A percentile compares a stretch with the other conserved stretches of the same genome.
These are phyloP conservation scores for Ceratobasidium sp. DNA, from an alignment of 1,284 basidiomycete species.

Conservation along the genomic window DNA sequence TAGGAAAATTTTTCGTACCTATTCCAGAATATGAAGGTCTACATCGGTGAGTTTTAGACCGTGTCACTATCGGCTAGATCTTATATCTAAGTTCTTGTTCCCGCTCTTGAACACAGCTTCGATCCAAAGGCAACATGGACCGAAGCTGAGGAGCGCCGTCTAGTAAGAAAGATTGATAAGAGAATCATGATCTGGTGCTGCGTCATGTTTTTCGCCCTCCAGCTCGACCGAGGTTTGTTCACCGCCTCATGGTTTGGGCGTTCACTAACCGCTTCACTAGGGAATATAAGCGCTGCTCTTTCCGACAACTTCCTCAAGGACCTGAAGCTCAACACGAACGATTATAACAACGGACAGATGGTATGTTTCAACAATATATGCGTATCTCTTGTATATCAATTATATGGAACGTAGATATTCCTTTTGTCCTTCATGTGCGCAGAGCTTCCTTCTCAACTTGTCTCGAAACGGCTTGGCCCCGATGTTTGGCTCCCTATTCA, in stretches of 20 bases:
- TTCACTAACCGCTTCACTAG: constrained; percentile 42
- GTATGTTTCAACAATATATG: constrained; percentile 44
- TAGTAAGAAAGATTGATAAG: constrained; percentile 69
- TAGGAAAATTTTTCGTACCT: constrained; percentile 61
- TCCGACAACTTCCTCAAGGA: constrained; percentile 72
- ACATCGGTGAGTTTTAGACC: constrained; percentile 70
- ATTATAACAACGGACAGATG: constrained; percentile 69
- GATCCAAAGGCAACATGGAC: constrained; percentile 4
- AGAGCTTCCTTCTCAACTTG: constrained; percentile 73
- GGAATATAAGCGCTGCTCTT: constrained; percentile 69
- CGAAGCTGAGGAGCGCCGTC: constrained; percentile 48
- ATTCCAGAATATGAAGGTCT: constrained; percentile 65
- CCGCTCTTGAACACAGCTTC: constrained; percentile 2
- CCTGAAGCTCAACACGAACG: constrained; percentile 64
- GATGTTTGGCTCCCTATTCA: constrained; percentile 73
- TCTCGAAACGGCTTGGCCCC: constrained; percentile 74
- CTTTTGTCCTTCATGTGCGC: constrained; percentile 65
- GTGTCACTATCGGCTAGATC: no score
- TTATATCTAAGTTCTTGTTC: no score
- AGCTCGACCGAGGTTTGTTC: constrained; percentile 30
- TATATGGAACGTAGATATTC: constrained; percentile 59
- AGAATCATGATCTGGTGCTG: constrained; percentile 70
- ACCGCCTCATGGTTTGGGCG: no score
- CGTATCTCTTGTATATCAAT: neutral
- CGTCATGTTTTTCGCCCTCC: constrained; percentile 66